These are phyloP conservation scores for Rosa rugosa DNA, from an alignment of 306 rosid species.

Conservation along the genomic window DNA sequence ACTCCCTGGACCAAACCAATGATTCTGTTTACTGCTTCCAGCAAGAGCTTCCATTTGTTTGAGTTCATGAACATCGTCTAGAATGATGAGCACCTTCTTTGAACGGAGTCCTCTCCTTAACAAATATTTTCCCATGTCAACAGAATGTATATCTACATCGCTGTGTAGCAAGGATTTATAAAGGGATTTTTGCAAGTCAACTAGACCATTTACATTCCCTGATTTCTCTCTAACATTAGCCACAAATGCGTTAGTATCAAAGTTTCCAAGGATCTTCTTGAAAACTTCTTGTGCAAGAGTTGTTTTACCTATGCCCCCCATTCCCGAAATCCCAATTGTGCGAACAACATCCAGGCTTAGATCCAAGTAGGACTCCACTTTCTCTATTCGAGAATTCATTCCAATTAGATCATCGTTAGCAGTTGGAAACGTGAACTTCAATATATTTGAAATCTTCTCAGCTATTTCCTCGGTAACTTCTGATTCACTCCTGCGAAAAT, in stretches of 20 bases:
- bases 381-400: neutral
- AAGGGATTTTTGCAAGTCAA: neutral
- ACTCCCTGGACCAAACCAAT: slow-evolving; percentile 10
- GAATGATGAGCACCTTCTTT: neutral
- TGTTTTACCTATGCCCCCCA: slow-evolving; percentile 4
- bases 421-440: neutral
- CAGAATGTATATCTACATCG: neutral
- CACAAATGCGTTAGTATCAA: neutral
- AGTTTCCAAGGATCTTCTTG: neutral
- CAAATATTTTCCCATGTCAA: neutral
- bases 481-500: neutral
- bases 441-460: neutral
- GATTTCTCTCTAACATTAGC: neutral
- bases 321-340: neutral
- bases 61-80: slow-evolving; percentile 4
- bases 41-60: slow-evolving; percentile 3
- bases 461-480: neutral
- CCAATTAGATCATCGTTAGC: neutral
- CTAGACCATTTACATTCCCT: neutral
- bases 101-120: neutral
- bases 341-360: neutral
- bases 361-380: neutral
- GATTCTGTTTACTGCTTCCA: neutral
- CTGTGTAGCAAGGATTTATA: neutral
- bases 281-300: neutral